A percentile compares a stretch with the other conserved stretches of the same genome.
These are phyloP conservation scores for Wickerhamiella siamensis DNA, from an alignment of 805 yeast genomes.

Conservation along the genomic window DNA sequence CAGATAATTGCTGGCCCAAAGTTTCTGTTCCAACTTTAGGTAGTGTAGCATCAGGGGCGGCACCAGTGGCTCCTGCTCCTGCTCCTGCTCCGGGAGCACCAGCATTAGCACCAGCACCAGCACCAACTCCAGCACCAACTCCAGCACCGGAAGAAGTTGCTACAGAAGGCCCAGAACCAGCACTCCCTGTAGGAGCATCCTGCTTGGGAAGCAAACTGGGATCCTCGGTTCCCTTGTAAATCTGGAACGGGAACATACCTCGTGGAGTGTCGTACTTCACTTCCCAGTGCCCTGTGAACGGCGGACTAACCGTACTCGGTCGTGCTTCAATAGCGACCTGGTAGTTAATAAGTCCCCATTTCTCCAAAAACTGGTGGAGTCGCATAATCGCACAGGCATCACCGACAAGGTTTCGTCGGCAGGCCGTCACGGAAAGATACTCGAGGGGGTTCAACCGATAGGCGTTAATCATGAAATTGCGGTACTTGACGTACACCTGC, in stretches of 20 bases:
- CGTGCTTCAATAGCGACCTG: slow-evolving; percentile 72
- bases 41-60: slow-evolving; percentile 6
- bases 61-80: too few relatives aligned
- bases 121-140: slow-evolving; percentile 7
- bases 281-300: slow-evolving; percentile 61
- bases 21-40: slow-evolving; percentile 27
- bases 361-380: slow-evolving; percentile 66
- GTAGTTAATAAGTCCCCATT: slow-evolving; percentile 89
- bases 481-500: slow-evolving; percentile 59
- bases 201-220: slow-evolving; percentile 12
- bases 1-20: slow-evolving; percentile 8
- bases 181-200: slow-evolving; percentile 8
- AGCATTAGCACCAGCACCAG: neutral
- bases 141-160: slow-evolving; percentile 3
- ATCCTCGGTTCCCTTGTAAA: slow-evolving; percentile 53
- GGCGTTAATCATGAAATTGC: slow-evolving; percentile 81
- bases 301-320: slow-evolving; percentile 52
- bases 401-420: slow-evolving; percentile 78
- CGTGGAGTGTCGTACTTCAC: slow-evolving; percentile 79
- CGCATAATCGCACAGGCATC: slow-evolving; percentile 83
- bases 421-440: slow-evolving; percentile 77
- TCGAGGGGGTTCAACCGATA: slow-evolving; percentile 83
- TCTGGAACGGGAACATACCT: slow-evolving; percentile 82
- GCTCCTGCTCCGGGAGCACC: slow-evolving; percentile 21
- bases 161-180: slow-evolving; percentile 1